Evolutionary conservation across 1,139 yeast species (phyloP), one percentile per base, ranked within the genome.

Genomic region (Hansenula sp.): DNA sequence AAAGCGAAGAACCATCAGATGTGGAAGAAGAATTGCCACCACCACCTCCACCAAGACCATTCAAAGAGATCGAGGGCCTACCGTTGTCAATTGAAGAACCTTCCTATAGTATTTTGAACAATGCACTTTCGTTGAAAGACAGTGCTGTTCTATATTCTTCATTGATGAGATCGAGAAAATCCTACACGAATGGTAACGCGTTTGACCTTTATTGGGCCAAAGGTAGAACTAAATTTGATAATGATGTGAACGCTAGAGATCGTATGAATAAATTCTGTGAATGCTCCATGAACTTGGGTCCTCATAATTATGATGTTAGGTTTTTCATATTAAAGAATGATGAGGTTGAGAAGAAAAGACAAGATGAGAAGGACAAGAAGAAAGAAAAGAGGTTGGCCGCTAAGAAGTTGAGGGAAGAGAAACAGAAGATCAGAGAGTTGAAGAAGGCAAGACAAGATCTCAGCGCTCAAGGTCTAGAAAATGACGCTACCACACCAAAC

Each of bases 251-350:
- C 52, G 63, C 66, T 8, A 71, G 95, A 53, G 98, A 93, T 53
- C 83, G 83, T 43, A 90, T 91, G 96, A 86, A 89, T 46, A 89
- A 89, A 59, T 67, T 93, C 47, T 80, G 94, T 55, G 97, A 91
- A 54, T 81, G 91, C 46, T 67, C 71, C 1, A 65, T 90, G 67
- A 71, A 73, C 6, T 71, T 86, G 33, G 98, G 97, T 0, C 96
- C 96, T 0, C 99, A 93, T 64, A 66, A 70, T 0, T 87, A 88
- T 61, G 90, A 84, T 36, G 76, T 85, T 7, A 71, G 95, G 49
- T 63, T 93, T 38, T 93, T 87, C 62, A 83, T 90, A 24, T 79
- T 90, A 42, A 87, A 88, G 55, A 96, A 89, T 55, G 96, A 82
- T 34, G 71, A 67, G 38, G 60, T 67, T 36, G 76, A 71, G 51